Base-by-base conservation (phyloP, 805 yeast genomes). In the Candida incommunis region DNA sequence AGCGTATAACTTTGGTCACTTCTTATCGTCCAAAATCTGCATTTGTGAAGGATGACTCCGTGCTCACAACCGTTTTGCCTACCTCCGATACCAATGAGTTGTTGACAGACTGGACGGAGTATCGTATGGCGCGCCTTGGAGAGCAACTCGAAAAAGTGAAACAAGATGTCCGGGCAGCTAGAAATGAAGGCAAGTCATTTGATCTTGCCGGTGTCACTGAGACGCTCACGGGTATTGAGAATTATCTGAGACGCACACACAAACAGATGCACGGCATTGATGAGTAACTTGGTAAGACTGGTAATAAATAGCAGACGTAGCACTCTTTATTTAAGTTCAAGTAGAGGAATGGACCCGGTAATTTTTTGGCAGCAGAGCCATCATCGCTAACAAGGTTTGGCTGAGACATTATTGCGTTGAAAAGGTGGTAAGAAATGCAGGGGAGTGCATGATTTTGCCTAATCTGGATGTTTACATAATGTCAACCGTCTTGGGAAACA, bases 1-100 rank as follows among this genome's bases (percentile, higher is more conserved):
- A 61, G 48, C 54, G 65, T 43, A 57, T 60, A 40, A 55, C 63
- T 13, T 49, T 57, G 43, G 64, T 61, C 25, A 56, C 55, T 15
- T 57, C 61, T 16, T 55, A 58, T 40, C 52, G 61, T 35, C 63
- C 63, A 16, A 50, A 51, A 22, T 46, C 49, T 23, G 42, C 51
- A 13, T 48, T 47, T 3, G 31, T 46, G 3, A 44, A 50, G 11
- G 63, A 59, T 41, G 58, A 57, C 34, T 52, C 63, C 1, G 59
- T 53, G 9, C 43, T 59, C 37, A 50, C 57, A 9, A 53, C 59
- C n/a, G 56, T 60, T 31, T 46, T 46, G 37, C 54, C 57, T 11
- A 35, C 45, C 27, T 49, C 55, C 4, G 52, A 50, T 20, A 40
- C 29, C 23, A 44, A 47, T 40, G 48, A 40, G 23, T 42, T 49